Evolutionary conservation across 768 basidiomycete species (phyloP).

Genomic region (Kwoniella sp.): DNA sequence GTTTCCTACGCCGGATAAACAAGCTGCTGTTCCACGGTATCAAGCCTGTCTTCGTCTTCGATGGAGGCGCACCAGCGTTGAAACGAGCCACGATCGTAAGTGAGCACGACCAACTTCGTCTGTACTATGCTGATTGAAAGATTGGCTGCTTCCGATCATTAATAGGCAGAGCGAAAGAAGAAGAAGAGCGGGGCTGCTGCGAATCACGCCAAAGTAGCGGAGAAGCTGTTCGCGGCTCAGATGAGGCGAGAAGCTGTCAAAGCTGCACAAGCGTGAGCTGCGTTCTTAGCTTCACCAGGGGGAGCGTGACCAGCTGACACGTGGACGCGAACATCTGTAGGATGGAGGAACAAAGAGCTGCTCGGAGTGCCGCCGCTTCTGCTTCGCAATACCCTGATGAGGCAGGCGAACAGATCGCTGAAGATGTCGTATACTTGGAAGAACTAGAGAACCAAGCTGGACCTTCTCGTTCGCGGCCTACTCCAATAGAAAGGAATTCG

Average conservation of each 20-base stretch:
- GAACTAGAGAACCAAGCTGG: slow-evolving; percentile 64
- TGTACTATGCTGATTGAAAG: background rate
- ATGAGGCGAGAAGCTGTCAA: slow-evolving; percentile 84
- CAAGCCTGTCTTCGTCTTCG: slow-evolving; percentile 98
- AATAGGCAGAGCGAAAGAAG: slow-evolving; percentile 78
- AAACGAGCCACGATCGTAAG: slow-evolving; percentile 87
- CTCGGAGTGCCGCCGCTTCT: slow-evolving; percentile 26
- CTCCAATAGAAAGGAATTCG: slow-evolving; percentile 16
- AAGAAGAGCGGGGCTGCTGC: slow-evolving; percentile 88
- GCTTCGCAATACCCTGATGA: slow-evolving; percentile 39
- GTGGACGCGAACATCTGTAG: slow-evolving; percentile 6
- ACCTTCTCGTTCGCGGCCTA: slow-evolving; percentile 37
- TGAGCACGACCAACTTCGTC: slow-evolving; percentile 58
- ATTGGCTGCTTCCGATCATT: slow-evolving; percentile 13
- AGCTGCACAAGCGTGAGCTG: slow-evolving; percentile 59
- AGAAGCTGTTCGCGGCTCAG: slow-evolving; percentile 88
- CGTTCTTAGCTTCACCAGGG: background rate
- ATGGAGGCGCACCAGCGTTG: slow-evolving; percentile 89
- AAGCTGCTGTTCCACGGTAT: slow-evolving; percentile 97
- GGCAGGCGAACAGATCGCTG: slow-evolving; percentile 63
- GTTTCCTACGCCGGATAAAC: slow-evolving; percentile 69
- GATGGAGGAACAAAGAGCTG: slow-evolving; percentile 32
- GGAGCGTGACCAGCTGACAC: background rate
- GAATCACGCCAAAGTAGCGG: slow-evolving; percentile 83
- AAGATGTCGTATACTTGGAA: slow-evolving; percentile 82